Percentiles rank a stretch among this genome's conserved stretches.
Conservation (phyloP, 108 stramenopile species). For the Pseudonitzschia delicatissima region DNA sequence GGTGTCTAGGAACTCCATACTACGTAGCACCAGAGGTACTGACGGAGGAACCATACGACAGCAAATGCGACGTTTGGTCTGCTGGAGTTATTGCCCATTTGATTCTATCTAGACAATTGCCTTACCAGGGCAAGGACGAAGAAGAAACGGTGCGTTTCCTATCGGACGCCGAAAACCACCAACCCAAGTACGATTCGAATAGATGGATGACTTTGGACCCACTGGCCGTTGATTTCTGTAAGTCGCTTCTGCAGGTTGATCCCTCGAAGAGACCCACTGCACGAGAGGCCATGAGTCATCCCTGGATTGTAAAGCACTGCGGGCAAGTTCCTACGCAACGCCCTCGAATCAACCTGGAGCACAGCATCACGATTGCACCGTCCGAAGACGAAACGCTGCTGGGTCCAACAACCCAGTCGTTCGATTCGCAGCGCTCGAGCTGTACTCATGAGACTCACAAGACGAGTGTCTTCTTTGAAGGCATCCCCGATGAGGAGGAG, state of each 20-base stretch:
- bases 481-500: too few relatives aligned
- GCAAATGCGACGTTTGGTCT: conserved; percentile 73
- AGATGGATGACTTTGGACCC: conserved; percentile 26
- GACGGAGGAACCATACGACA: conserved; percentile 59
- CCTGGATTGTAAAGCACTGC: conserved; percentile 24
- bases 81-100: conserved; percentile 65
- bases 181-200: neutral
- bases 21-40: conserved; percentile 76
- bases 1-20: neutral
- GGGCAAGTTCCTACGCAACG: neutral
- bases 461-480: too few relatives aligned
- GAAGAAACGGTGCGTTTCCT: conserved; percentile 14
- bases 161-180: neutral
- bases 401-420: too few relatives aligned
- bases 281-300: conserved; percentile 14
- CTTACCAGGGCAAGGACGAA: conserved; percentile 42
- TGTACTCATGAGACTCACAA: too few relatives aligned
- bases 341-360: neutral
- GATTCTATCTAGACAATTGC: conserved; percentile 42
- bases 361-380: neutral
- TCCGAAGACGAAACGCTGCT: neutral
- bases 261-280: conserved; percentile 10
- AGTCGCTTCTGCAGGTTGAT: conserved; percentile 13
- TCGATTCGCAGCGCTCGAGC: too few relatives aligned
- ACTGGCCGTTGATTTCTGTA: conserved; percentile 19